Base-by-base conservation (phyloP, 176 grass and related monocot species). In the Oryza australiensis region DNA sequence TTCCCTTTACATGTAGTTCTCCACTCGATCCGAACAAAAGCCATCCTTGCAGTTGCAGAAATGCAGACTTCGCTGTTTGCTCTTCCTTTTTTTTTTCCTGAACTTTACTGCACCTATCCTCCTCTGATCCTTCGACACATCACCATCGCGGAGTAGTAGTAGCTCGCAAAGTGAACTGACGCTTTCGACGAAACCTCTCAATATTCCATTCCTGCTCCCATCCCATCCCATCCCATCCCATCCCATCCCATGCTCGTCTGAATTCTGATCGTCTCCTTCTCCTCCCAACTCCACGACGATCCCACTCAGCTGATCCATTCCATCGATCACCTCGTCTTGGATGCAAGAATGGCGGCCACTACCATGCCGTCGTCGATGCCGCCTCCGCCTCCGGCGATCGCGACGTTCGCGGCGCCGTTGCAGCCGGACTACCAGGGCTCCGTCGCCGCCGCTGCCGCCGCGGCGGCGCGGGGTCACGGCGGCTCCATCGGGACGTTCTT, bases 401-500 rank as follows among this genome's bases (percentile, higher is more conserved):
- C 48, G 24, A 48, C 26, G 33, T 9, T 74, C 7, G 15, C 87
- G 49, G 89, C 89, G 42, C 92, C 92, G 34, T 35, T 74, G 34
- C 88, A 85, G 32, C 70, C 80, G 72, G 80, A 74, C 38, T 88
- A 72, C 80, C 75, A 87, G 67, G 76, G 85, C 71, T 81, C 87
- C 18, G 70, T 63, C 12, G 26, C 62, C 3, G 64, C 26, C 3
- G 64, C 26, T 27, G 7, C 81, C 2, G 30, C 29, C 15, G 57
- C 32, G 66, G 48, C 60, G 42, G 70, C 23, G 62, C 83, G 22
- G 18, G 2, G 51, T 2, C 51, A 55, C 6, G 51, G 46, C 5
- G 41, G 37, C 27, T 48, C 90, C 69, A 86, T 93, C 8, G 96
- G 89, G 38, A 68, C 87, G 20, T 99, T 99, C 81, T 92, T 95